phyloP scores from a whole-genome alignment of 2,329 filamentous ascomycete species.

The Diaporthe australafricana region DNA sequence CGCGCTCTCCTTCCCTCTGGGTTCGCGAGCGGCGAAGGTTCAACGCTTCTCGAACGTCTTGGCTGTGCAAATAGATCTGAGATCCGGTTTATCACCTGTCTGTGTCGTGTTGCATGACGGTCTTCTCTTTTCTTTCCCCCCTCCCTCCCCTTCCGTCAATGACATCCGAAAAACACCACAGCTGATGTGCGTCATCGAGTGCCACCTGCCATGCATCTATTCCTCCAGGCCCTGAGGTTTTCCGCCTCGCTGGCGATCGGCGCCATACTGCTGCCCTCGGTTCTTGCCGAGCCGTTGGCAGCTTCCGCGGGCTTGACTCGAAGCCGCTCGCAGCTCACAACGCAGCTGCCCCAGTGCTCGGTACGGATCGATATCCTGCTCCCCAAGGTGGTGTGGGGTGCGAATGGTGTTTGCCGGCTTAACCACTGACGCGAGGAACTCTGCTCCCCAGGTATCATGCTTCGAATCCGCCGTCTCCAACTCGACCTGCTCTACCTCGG shows the following conservation, averaged over 20 bases:
- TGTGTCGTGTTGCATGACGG: constrained; percentile 13
- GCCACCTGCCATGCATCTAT: constrained; percentile 26
- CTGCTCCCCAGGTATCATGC: constrained; percentile 24
- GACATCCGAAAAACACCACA: constrained; percentile 1
- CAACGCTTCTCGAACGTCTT: constrained; percentile 29
- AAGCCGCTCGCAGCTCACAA: constrained; percentile 16
- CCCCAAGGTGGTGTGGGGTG: neutral
- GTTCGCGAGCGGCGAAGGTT: constrained; percentile 9
- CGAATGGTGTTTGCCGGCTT: neutral
- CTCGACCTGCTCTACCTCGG: constrained; percentile 24
- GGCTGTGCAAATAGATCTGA: constrained; percentile 24
- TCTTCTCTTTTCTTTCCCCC: constrained; percentile 18
- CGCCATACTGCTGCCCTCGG: constrained; percentile 10
- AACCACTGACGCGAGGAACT: constrained; percentile 4
- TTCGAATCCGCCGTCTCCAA: constrained; percentile 25
- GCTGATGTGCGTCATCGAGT: constrained; percentile 22
- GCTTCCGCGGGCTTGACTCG: neutral
- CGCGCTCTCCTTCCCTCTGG: neutral
- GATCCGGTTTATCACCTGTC: constrained; percentile 8
- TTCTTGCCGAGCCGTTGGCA: constrained; percentile 11
- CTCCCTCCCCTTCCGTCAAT: neutral
- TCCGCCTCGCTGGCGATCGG: constrained; percentile 28
- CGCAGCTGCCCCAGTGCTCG: constrained; percentile 23
- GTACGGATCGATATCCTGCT: constrained; percentile 22
- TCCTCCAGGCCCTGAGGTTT: constrained; percentile 21